Evolutionary conservation across 116 monocot species (phyloP).

Genomic region (Iris pallida): DNA sequence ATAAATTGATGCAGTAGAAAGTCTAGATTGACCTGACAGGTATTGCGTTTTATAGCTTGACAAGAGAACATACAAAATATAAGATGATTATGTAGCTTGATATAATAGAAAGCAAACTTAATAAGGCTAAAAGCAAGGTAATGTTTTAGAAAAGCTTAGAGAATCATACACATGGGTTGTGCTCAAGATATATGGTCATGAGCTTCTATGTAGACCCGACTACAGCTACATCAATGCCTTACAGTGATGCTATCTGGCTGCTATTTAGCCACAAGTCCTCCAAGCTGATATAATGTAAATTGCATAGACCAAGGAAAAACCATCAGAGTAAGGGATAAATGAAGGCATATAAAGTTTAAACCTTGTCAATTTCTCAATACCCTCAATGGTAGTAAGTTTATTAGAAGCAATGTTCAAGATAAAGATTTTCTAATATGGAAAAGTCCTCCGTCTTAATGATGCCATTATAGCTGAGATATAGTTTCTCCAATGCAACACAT

Average conservation of each 20-base stretch:
- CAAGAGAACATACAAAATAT: not conserved
- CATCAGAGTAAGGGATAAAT: not conserved
- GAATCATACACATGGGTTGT: slow-evolving; percentile 82
- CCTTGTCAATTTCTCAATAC: slow-evolving; percentile 70
- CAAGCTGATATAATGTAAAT: slow-evolving; percentile 37
- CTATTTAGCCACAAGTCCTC: slow-evolving; percentile 99
- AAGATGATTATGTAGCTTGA: not conserved
- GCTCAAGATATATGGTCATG: slow-evolving; percentile 94
- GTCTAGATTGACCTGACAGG: not conserved
- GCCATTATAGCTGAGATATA: slow-evolving; percentile 98
- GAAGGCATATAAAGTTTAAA: not conserved
- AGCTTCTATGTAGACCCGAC: slow-evolving; percentile 74
- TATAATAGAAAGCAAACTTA: slow-evolving; percentile 4
- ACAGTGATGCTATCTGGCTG: slow-evolving; percentile 74
- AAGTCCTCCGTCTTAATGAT: slow-evolving; percentile 92
- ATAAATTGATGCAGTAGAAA: not conserved
- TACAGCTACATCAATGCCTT: slow-evolving; percentile 61
- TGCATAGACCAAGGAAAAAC: not conserved
- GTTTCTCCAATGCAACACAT: slow-evolving; percentile 82
- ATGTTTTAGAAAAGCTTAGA: not conserved
- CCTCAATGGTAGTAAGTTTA: slow-evolving; percentile 72
- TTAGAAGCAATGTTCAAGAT: slow-evolving; percentile 91
- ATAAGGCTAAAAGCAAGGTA: slow-evolving; percentile 2
- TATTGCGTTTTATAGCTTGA: not conserved
- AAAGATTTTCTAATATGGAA: slow-evolving; percentile 63